phyloP scores from a whole-genome alignment of 1,284 basidiomycete species.

The Apiotrichum siamense region DNA sequence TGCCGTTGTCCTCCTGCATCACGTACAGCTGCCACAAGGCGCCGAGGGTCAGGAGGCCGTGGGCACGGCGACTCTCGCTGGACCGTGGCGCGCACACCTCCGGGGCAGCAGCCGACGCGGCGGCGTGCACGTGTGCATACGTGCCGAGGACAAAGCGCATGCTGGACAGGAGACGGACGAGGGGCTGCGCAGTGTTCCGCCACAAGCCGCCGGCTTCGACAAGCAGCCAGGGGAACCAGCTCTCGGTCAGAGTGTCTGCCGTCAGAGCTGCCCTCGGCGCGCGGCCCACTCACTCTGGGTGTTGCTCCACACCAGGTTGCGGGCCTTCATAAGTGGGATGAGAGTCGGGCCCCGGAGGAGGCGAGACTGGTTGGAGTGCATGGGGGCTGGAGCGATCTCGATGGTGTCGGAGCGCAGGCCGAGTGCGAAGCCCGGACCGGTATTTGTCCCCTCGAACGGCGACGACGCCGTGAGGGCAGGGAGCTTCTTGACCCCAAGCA shows the following conservation, averaged over 20 bases:
- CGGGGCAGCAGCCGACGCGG: background rate
- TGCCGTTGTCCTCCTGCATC: conserved; percentile 3
- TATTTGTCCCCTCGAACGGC: background rate
- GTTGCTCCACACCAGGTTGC: background rate
- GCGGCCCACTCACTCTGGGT: background rate
- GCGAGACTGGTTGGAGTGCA: background rate
- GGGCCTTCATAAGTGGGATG: background rate
- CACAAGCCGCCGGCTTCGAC: conserved; percentile 6
- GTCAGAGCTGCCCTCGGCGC: background rate
- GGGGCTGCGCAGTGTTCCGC: background rate
- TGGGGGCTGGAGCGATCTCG: background rate
- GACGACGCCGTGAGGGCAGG: background rate
- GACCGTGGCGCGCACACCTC: background rate
- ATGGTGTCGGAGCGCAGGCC: conserved; percentile 1
- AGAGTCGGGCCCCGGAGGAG: background rate
- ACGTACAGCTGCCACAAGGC: conserved; percentile 2
- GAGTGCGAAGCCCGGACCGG: background rate
- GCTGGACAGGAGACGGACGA: conserved; percentile 2
- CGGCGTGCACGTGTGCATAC: conserved; percentile 1
- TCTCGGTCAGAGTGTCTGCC: background rate
- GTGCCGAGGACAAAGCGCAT: conserved; percentile 10
- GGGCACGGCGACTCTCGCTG: background rate
- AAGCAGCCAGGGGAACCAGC: conserved; percentile 13
- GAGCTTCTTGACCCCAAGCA: conserved; percentile 1
- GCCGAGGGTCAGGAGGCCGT: conserved; percentile 5